Conservation (phyloP, 148 eudicot species). For the Rhododendron ferrugineum region DNA sequence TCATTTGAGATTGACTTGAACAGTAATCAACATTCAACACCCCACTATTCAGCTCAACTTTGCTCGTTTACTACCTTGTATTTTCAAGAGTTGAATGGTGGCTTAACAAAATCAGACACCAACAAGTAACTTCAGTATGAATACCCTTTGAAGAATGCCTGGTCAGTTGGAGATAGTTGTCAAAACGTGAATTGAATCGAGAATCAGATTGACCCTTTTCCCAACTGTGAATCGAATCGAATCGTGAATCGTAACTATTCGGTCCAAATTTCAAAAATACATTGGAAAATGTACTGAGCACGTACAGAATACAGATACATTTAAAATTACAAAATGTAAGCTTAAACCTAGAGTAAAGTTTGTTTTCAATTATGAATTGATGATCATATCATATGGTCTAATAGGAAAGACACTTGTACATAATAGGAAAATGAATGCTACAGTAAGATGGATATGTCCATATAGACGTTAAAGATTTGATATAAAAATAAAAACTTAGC, state of each 20-base stretch:
- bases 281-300: background rate
- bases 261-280: background rate
- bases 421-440: background rate
- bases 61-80: background rate
- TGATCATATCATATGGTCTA: background rate
- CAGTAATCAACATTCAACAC: background rate
- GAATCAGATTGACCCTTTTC: background rate
- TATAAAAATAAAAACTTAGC: background rate
- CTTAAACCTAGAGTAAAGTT: background rate
- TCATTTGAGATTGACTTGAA: background rate
- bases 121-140: background rate
- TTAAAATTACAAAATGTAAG: background rate
- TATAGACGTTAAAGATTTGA: background rate
- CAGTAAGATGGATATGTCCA: background rate
- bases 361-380: background rate
- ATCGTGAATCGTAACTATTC: background rate
- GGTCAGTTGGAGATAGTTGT: background rate
- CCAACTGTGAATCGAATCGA: too few species aligned
- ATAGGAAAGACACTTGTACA: too few species aligned
- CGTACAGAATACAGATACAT: background rate
- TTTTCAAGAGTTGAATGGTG: background rate
- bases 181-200: background rate
- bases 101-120: slow-evolving; percentile 1
- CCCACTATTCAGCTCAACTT: background rate
- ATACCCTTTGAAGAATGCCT: background rate